Base-by-base conservation (phyloP, 2,329 filamentous ascomycete species). In the Ophiocordyceps camponoti-leonardi region DNA sequence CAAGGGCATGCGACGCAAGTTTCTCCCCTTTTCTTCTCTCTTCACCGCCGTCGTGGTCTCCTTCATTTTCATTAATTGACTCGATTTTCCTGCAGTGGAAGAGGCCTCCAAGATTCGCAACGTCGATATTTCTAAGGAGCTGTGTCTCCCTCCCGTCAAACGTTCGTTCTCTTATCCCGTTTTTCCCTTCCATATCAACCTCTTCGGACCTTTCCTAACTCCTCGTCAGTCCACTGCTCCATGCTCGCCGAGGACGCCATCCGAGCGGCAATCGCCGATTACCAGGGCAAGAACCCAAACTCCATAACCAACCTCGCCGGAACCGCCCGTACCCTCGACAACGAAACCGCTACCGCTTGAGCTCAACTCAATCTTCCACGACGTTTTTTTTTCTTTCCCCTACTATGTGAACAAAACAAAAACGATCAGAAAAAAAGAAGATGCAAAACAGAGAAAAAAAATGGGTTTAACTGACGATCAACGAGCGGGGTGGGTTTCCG, bases 51-150 rank as follows among this genome's bases (percentile, higher is more conserved):
- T n/a, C 14, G 6, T 8, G 5, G 23, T 26, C 33, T 11, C 33
- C 6, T 13, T 19, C 4, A 28, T 12, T 26, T 26, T 26, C 23
- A 4, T 26, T 8, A 8, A 26, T 8, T 26, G 23, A 26, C 23
- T 26, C n/a, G 11, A 20, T 10, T 18, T 16, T 3, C 6, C 13
- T 14, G 23, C 41, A 53, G 51, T 98, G 53, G 92, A 98, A 56
- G 86, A 98, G 62, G 92, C 93, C 31, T 80, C 81, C 46, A 82
- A 83, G 67, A 85, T 98, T 56, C 83, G 86, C 69, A 98, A 98
- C 67, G 94, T 90, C 4, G 88, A 98, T 67, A 98, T 98, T 60
- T 92, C 92, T 35, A 93, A 94, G 72, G 93, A 98, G 68, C 72
- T 95, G 47, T 92, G 86, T 59, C 66, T 92, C 58, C 86, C 86